Base-by-base conservation (phyloP, 176 grass and related monocot genomes). In the Rhipidocladum racemiflorum region DNA sequence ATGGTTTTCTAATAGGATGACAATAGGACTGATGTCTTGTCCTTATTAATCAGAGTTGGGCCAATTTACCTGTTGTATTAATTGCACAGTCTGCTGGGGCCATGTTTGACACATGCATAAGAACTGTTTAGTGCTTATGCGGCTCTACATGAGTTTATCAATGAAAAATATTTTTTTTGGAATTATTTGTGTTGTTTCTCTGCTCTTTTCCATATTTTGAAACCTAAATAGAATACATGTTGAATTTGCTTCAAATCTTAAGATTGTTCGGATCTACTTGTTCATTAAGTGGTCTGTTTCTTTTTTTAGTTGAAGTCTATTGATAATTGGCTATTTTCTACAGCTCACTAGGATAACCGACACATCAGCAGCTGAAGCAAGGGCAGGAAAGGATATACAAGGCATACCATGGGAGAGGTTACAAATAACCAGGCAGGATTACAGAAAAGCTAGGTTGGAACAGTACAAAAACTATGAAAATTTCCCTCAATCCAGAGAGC, bases 391-490 rank as follows among this genome's bases (percentile, higher is more conserved):
- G 75, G 95, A 97, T 79, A 93, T 97, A 72, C 95, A 97, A 82
- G 92, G 95, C 38, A 97, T 97, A 74, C 95, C 90, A 75, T 97
- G 95, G 95, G 81, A 84, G n/a, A 93, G 70, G 45, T 66, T 97
- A 53, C 85, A 83, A 78, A 86, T 87, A 72, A 78, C 84, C 14
- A 92, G 90, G 78, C 21, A 86, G 32, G 80, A 84, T 68, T 97
- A 97, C 81, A 88, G 92, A 88, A 81, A 93, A 85, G 88, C 88
- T 65, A 85, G 95, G 68, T 55, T 92, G 81, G 88, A 95, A 74
- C 92, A 92, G 61, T 97, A 97, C 79, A 94, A 94, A 72, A 97
- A 97, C 79, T 97, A 97, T 48, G 95, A 97, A 80, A 91, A 93
- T 67, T 83, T 97, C 67, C 90, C 83, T 50, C 80, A 92, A 61